A percentile compares a stretch with the other conserved stretches of the same genome.
Conservation (phyloP, 441 rosid species). For the Populus trichocarpa region DNA sequence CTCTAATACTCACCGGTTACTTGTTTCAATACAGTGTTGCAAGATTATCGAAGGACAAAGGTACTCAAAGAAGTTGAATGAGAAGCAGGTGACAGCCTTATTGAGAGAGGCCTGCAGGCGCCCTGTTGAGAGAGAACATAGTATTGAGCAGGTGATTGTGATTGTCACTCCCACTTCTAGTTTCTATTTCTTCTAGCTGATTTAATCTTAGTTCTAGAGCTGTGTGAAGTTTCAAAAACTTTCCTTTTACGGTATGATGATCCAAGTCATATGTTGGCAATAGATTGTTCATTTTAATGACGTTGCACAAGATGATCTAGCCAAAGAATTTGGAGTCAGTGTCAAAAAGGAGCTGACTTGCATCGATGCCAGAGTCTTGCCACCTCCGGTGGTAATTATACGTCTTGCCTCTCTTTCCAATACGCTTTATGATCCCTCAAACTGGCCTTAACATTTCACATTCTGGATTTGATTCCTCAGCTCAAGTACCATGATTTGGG, state of each 20-base stretch:
- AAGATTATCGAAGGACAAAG: background rate
- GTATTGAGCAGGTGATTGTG: background rate
- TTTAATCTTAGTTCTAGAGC: no score
- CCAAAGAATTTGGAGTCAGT: background rate
- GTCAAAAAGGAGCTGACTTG: background rate
- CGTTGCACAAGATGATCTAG: background rate
- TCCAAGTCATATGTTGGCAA: background rate
- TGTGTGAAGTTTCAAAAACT: background rate
- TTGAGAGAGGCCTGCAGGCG: background rate
- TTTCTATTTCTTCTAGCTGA: no score
- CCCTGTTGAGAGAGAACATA: background rate
- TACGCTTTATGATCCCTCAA: background rate
- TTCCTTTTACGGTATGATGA: background rate
- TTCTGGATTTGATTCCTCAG: background rate
- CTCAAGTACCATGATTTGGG: background rate
- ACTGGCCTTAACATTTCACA: background rate
- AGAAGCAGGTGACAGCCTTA: background rate
- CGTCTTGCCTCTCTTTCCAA: background rate
- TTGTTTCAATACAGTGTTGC: background rate
- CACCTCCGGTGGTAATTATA: background rate
- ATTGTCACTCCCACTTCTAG: background rate
- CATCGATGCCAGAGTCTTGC: background rate
- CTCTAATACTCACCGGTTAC: background rate
- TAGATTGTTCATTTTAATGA: background rate
- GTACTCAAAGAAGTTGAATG: background rate